Percentiles rank a stretch among this genome's conserved stretches.
phyloP scores from a whole-genome alignment of 441 rosid species.

The Gossypium schwendimanii region DNA sequence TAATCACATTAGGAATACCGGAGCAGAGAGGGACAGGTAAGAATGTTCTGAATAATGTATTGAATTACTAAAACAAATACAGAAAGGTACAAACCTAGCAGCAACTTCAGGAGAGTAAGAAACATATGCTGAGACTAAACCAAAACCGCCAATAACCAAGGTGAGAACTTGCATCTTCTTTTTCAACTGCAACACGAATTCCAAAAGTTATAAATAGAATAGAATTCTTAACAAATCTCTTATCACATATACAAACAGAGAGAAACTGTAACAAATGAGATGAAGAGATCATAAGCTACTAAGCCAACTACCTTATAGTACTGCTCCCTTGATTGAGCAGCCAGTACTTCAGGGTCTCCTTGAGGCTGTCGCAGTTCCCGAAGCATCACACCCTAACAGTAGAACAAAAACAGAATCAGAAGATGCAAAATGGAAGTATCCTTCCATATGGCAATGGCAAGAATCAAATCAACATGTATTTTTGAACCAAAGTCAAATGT shows the following conservation, averaged over 20 bases:
- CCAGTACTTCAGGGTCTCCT: constrained; percentile 68
- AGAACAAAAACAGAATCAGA: constrained; percentile 19
- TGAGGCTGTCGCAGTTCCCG: constrained; percentile 49
- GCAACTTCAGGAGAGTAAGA: constrained; percentile 77
- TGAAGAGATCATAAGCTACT: neutral
- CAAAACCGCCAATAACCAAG: constrained; percentile 64
- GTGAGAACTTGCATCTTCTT: constrained; percentile 63
- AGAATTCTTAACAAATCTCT: neutral
- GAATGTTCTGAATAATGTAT: neutral
- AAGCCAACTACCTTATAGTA: constrained; percentile 47
- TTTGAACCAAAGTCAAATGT: neutral
- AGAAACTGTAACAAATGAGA: neutral
- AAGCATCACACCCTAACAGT: constrained; percentile 54
- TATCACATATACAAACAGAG: neutral
- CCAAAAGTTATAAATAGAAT: neutral
- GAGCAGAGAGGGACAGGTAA: neutral
- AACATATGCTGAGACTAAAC: constrained; percentile 69
- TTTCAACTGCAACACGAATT: constrained; percentile 49
- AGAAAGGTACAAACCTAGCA: constrained; percentile 48
- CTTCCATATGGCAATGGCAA: neutral
- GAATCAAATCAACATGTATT: neutral
- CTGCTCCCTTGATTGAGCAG: constrained; percentile 70
- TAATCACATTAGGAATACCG: neutral
- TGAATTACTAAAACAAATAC: neutral
- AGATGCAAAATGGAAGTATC: constrained; percentile 3